Conservation (phyloP, 2,329 filamentous ascomycete species). For the Trichoderma hamatum region DNA sequence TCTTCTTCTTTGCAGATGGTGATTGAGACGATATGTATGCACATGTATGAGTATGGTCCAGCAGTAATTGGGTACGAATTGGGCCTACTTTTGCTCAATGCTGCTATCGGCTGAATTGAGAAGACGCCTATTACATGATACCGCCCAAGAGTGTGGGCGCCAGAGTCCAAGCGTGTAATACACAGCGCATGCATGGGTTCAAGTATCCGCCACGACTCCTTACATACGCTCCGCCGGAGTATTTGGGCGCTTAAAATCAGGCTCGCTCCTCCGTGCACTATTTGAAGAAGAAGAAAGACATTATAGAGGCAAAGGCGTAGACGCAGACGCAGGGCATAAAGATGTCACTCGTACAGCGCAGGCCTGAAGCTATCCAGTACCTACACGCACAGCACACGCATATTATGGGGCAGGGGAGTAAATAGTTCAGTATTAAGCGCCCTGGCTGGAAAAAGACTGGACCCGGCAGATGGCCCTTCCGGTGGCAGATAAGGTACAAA, state of each 20-base stretch:
- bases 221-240: not conserved
- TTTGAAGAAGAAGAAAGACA: not conserved
- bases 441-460: not conserved
- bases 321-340: not conserved
- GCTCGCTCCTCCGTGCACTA: not conserved
- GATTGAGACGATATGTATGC: not conserved
- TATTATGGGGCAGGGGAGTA: not conserved
- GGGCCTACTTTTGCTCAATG: slow-evolving; percentile 17
- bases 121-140: not conserved
- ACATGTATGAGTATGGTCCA: not conserved
- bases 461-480: slow-evolving; percentile 15
- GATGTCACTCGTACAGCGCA: not conserved
- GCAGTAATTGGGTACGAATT: slow-evolving; percentile 27
- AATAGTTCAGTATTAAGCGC: not conserved
- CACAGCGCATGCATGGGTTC: too few relatives aligned
- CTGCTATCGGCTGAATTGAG: slow-evolving; percentile 1
- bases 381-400: not conserved
- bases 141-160: not conserved
- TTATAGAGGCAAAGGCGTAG: not conserved
- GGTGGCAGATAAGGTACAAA: slow-evolving; percentile 16
- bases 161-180: not conserved
- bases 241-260: not conserved
- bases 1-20: not conserved
- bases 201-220: not conserved
- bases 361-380: not conserved